Conservation (phyloP, 192 early-diverging fungal species). For the Rhizoclosmatium sp. region DNA sequence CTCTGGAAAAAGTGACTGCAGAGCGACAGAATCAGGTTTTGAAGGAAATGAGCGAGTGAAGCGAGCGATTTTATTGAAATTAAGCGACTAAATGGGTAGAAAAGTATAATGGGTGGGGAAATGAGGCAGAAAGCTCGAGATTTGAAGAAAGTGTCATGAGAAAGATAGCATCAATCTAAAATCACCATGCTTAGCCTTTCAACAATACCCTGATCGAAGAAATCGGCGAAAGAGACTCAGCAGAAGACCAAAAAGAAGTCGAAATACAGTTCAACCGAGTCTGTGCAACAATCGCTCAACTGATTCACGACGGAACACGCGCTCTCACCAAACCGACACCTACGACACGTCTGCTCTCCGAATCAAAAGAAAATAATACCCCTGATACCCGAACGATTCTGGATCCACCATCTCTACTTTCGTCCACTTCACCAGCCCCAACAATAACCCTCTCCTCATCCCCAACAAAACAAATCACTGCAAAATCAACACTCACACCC, state of each 20-base stretch:
- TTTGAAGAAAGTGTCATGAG: not conserved
- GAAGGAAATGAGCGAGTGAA: no score
- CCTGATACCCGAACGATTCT: not conserved
- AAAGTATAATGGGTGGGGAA: no score
- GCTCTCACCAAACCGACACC: constrained; percentile 9
- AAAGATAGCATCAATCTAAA: not conserved
- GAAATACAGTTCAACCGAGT: constrained; percentile 39
- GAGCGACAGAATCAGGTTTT: no score
- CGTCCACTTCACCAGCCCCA: not conserved
- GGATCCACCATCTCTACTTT: not conserved
- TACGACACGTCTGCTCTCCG: not conserved
- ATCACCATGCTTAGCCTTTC: not conserved
- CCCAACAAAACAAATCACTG: not conserved
- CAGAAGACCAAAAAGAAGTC: constrained; percentile 29
- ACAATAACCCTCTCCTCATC: not conserved
- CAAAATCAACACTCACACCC: constrained; percentile 15
- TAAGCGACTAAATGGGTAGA: no score
- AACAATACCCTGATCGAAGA: constrained; percentile 11
- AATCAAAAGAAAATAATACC: not conserved
- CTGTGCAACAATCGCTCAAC: constrained; percentile 43
- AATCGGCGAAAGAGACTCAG: not conserved
- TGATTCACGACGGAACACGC: constrained; percentile 39
- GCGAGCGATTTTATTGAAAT: no score
- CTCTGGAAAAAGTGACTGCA: not conserved
- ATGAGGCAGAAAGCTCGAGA: constrained; percentile 12